Base-by-base conservation (phyloP, 441 rosid genomes). In the Populus hybrid region DNA sequence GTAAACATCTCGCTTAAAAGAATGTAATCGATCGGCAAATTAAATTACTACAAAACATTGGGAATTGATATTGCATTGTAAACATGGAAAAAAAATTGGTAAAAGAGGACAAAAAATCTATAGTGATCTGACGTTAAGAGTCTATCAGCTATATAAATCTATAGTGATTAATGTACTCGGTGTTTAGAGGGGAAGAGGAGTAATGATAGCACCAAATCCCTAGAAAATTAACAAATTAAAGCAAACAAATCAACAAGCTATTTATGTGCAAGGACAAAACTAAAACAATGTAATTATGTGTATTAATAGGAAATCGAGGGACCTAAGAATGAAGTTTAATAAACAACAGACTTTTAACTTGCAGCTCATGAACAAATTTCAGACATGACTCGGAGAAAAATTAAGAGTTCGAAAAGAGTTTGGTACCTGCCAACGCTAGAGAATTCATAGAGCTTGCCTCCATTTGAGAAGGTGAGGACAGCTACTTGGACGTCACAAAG, bases 391-490 rank as follows among this genome's bases (percentile, higher is more conserved):
- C 8, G 46, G 46, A 40, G 21, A 6, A 59, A 59, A 53, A 53
- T 19, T 16, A 6, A 53, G 18, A 59, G 9, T 8, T 19, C 1
- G 28, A 5, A 8, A 24, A 61, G 36, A 67, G 30, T 16, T 10
- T 69, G 61, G 68, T 32, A 84, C 89, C 84, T 83, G 75, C 71
- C 69, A 74, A 75, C 32, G 83, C 86, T 78, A 35, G 66, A 85
- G 84, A 81, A 86, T 72, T 83, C 81, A 34, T 79, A 84, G 19
- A 83, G 86, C 73, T 71, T 79, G 32, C 86, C 87, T 50, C 80
- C 66, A 76, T 64, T 26, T 67, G 89, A 86, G 84, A 83, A 84
- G 74, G 84, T 38, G 57, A 83, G n/a, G 28, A 83, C 66, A n/a
- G 79, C 82, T 59, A 82, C 79, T 23, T 82, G 74, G 5, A 78